These are phyloP conservation scores for Hyparrhenia diplandra DNA, from an alignment of 176 grass and related monocot genomes.

Conservation along the genomic window DNA sequence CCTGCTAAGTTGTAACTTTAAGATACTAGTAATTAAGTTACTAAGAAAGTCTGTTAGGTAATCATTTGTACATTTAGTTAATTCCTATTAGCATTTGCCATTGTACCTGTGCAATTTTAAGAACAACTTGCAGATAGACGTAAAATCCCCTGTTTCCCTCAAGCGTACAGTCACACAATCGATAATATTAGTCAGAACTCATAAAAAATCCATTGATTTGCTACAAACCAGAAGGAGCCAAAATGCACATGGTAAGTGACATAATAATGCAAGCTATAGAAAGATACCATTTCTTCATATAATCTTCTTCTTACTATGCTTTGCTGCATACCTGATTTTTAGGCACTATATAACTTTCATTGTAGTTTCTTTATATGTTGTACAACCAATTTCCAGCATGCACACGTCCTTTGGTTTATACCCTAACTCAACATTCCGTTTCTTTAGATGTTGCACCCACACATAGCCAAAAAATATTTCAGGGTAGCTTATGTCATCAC, in stretches of 20 bases:
- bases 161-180: not conserved
- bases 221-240: not conserved
- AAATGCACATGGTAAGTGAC: not conserved
- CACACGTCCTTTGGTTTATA: not conserved
- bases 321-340: not conserved
- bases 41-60: not conserved
- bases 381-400: not conserved
- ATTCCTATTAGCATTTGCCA: too few species aligned
- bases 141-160: not conserved
- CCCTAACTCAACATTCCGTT: not conserved
- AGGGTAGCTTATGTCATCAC: too few species aligned
- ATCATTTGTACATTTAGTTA: too few species aligned
- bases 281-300: not conserved
- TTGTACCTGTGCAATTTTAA: too few species aligned
- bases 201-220: not conserved
- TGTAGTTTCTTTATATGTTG: not conserved
- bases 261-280: not conserved
- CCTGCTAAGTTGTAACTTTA: too few species aligned
- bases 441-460: too few species aligned
- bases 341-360: not conserved
- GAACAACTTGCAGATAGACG: not conserved
- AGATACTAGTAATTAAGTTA: not conserved
- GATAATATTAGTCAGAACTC: not conserved
- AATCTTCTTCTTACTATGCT: not conserved
- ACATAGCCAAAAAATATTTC: not conserved